Base-by-base conservation (phyloP, 23 red algal species). In the Chondrus crispus region DNA sequence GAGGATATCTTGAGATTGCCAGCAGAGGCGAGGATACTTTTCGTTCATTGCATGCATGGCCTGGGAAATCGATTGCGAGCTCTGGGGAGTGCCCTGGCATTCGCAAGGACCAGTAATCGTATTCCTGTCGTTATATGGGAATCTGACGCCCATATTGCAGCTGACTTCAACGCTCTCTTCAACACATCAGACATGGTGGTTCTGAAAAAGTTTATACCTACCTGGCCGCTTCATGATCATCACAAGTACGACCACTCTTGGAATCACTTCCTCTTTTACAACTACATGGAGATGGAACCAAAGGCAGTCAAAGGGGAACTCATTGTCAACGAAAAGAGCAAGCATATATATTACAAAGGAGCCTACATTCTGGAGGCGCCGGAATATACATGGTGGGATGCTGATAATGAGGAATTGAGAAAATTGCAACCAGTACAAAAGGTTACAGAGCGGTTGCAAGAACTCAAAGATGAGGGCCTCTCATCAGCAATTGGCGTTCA, bases 271-370 rank as follows among this genome's bases (percentile, higher is more conserved):
- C 60, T 86, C 62, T 80, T 85, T 51, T 91, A 82, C 53, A 96
- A 96, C 40, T 96, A 96, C 35, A 96, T 96, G 86, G 94, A 96
- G 62, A 88, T 91, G 81, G 94, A 96, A 55, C 47, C 47, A 3
- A 88, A 78, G 26, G 94, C 88, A 35, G 68, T 47, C 36, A 96
- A 96, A 43, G 94, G 83, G 16, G 94, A 91, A 66, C 14, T 76
- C 19, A 93, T 96, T 45, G 78, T 69, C 16, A 90, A 96, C 73
- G 75, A 88, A 7, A 44, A 46, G 8, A 81, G 78, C 42, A 96
- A 88, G 88, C 94, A 96, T 57, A 68, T 96, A 58, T 96, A 96
- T 42, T 91, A 79, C 83, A 96, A 96, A 60, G 77, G 87, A 12
- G 86, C 94, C 1, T 96, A 91, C 51, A 80, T 96, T 12, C 87